phyloP scores from a whole-genome alignment of 2,329 filamentous ascomycete species.

The Aspergillus neotritici region DNA sequence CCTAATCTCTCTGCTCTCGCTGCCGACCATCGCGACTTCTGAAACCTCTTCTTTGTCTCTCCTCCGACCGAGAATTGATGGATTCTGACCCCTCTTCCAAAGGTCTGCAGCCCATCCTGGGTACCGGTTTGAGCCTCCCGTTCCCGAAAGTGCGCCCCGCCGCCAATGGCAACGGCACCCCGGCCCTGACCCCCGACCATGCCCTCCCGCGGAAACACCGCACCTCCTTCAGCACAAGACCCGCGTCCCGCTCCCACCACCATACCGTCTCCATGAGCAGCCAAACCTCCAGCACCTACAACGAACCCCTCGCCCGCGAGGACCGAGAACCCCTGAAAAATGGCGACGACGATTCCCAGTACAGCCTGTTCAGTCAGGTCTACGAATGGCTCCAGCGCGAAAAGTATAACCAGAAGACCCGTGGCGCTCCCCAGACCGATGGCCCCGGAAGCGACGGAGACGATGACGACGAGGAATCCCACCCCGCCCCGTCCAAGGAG shows the following conservation, averaged over 20 bases:
- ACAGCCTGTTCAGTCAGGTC: conserved; percentile 62
- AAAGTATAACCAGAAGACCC: conserved; percentile 58
- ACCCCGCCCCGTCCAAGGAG: conserved; percentile 26
- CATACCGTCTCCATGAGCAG: conserved; percentile 19
- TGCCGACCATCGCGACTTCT: not conserved
- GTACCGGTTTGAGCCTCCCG: conserved; percentile 23
- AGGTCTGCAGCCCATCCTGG: conserved; percentile 23
- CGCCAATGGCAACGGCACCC: conserved; percentile 15
- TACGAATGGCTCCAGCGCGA: conserved; percentile 79
- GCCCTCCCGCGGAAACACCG: conserved; percentile 24
- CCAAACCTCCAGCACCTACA: conserved; percentile 22
- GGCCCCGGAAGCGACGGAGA: conserved; percentile 32
- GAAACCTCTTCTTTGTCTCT: conserved; percentile 1
- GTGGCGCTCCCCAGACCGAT: conserved; percentile 43
- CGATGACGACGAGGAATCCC: conserved; percentile 20
- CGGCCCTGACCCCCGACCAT: conserved; percentile 17
- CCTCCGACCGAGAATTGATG: conserved; percentile 10
- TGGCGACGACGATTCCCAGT: conserved; percentile 28
- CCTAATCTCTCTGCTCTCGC: conserved; percentile 2
- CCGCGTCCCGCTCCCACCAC: conserved; percentile 19
- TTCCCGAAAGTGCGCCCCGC: conserved; percentile 19
- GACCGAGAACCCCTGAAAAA: conserved; percentile 23
- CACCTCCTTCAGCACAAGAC: conserved; percentile 23
- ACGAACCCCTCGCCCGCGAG: conserved; percentile 19
- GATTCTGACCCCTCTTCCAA: conserved; percentile 23